Evolutionary conservation across 768 basidiomycete species (phyloP).

Genomic region (Dioszegia crocea): DNA sequence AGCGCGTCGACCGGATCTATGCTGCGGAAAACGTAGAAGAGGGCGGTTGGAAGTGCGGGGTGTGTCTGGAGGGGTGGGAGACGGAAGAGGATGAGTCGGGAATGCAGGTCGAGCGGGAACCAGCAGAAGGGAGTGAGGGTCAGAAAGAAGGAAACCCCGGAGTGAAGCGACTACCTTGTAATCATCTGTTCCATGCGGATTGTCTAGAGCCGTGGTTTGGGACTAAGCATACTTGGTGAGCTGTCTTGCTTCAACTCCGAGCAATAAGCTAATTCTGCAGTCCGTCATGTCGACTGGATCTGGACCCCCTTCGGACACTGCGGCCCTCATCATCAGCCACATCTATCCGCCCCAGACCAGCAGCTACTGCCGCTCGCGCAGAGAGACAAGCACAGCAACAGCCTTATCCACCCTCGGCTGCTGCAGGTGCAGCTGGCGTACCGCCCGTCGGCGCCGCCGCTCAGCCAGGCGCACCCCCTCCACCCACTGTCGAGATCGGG

Average conservation of each 20-base stretch:
- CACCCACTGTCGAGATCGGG: too few relatives aligned
- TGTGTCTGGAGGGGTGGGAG: slow-evolving; percentile 34
- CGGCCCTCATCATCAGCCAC: neutral
- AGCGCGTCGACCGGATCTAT: slow-evolving; percentile 26
- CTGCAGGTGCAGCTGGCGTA: neutral
- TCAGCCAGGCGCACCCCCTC: too few relatives aligned
- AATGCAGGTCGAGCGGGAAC: slow-evolving; percentile 21
- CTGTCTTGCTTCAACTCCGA: neutral
- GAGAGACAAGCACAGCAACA: neutral
- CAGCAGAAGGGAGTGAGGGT: too few relatives aligned
- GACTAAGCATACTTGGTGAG: slow-evolving; percentile 37
- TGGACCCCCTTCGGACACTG: slow-evolving; percentile 40
- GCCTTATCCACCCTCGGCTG: neutral
- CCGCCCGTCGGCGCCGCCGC: too few relatives aligned
- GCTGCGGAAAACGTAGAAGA: slow-evolving; percentile 22
- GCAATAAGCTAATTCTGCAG: slow-evolving; percentile 7
- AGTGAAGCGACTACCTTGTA: slow-evolving; percentile 38
- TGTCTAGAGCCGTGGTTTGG: slow-evolving; percentile 40
- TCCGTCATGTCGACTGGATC: slow-evolving; percentile 38
- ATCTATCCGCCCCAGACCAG: neutral
- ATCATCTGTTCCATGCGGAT: slow-evolving; percentile 37
- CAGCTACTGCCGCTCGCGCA: neutral
- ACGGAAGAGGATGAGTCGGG: neutral
- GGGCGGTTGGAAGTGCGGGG: slow-evolving; percentile 40
- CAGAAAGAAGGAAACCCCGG: slow-evolving; percentile 12